Percentiles rank a stretch among this genome's conserved stretches.
Evolutionary conservation across 2,329 filamentous ascomycete genomes (phyloP).

Genomic region (Trichoderma afroharzianum): DNA sequence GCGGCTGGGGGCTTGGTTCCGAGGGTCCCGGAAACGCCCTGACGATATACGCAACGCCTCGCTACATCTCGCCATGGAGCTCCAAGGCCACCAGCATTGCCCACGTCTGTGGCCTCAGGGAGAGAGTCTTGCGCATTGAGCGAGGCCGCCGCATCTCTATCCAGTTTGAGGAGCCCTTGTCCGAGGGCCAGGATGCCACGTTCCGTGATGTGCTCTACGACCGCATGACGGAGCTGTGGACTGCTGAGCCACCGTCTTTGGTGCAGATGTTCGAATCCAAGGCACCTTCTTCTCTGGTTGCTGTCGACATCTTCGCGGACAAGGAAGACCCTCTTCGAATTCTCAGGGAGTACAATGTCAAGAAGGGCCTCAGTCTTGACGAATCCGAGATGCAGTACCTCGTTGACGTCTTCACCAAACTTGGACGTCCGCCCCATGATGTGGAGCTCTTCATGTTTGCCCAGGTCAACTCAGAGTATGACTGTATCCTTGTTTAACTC

Average conservation of each 20-base stretch:
- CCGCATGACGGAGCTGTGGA: slow-evolving; percentile 89
- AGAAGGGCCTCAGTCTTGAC: slow-evolving; percentile 82
- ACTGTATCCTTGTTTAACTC: slow-evolving; percentile 4
- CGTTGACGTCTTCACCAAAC: slow-evolving; percentile 53
- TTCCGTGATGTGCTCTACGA: slow-evolving; percentile 77
- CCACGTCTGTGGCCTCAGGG: slow-evolving; percentile 79
- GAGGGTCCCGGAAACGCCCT: slow-evolving; percentile 43
- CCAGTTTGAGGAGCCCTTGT: slow-evolving; percentile 49
- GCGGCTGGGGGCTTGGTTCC: slow-evolving; percentile 26
- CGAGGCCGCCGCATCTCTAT: slow-evolving; percentile 76
- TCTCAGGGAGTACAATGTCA: slow-evolving; percentile 77
- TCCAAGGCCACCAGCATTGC: slow-evolving; percentile 94
- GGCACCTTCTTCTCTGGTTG: slow-evolving; percentile 59
- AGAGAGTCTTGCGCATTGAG: slow-evolving; percentile 73
- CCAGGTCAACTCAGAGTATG: slow-evolving; percentile 87
- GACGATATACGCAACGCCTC: slow-evolving; percentile 71
- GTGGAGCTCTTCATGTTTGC: slow-evolving; percentile 99
- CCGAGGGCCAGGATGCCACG: slow-evolving; percentile 45
- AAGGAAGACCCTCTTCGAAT: slow-evolving; percentile 64
- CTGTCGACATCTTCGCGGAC: slow-evolving; percentile 69
- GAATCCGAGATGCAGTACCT: slow-evolving; percentile 88
- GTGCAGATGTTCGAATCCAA: slow-evolving; percentile 74
- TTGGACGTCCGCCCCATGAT: slow-evolving; percentile 68
- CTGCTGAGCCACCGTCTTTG: slow-evolving; percentile 63
- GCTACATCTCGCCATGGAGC: slow-evolving; percentile 94